Evolutionary conservation across 371 early-diverging fungal species (phyloP).

Genomic region (Mucor sp.): DNA sequence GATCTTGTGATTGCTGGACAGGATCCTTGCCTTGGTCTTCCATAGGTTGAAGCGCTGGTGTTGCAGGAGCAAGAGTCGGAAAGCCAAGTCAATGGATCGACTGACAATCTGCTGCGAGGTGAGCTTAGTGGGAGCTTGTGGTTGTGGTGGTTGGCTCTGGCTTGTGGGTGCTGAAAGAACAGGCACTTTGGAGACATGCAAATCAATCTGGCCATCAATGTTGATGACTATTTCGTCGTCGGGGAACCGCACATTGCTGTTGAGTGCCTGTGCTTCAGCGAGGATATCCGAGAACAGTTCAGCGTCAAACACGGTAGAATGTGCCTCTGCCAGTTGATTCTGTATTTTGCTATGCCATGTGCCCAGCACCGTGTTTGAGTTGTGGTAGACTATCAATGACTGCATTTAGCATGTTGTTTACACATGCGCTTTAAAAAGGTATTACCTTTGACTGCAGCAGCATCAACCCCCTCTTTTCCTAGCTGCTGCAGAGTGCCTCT

Average conservation of each 20-base stretch:
- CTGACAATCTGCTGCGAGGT: conserved; percentile 29
- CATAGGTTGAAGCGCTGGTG: conserved; percentile 43
- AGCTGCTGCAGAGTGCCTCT: not conserved
- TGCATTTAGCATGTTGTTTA: not conserved
- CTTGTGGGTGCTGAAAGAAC: not conserved
- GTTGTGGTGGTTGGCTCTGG: too few relatives aligned
- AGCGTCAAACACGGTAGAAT: conserved; percentile 58
- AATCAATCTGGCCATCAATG: conserved; percentile 59
- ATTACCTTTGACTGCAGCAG: not conserved
- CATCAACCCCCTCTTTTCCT: not conserved
- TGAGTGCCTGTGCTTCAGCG: conserved; percentile 56
- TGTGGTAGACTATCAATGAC: not conserved
- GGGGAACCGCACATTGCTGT: conserved; percentile 49
- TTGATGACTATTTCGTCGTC: conserved; percentile 57
- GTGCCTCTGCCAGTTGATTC: conserved; percentile 49
- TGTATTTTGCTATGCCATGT: conserved; percentile 31
- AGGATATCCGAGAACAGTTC: conserved; percentile 58
- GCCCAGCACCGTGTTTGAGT: not conserved
- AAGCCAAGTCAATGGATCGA: conserved; percentile 31
- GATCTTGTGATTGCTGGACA: conserved; percentile 35
- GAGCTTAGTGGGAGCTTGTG: too few relatives aligned
- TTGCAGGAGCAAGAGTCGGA: conserved; percentile 42
- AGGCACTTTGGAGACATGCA: conserved; percentile 34
- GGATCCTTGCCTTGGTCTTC: conserved; percentile 34
- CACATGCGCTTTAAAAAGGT: not conserved